Evolutionary conservation across 2,329 filamentous ascomycete species (phyloP), one percentile per base, ranked within the genome.

Genomic region (Sporothrix brasiliensis): DNA sequence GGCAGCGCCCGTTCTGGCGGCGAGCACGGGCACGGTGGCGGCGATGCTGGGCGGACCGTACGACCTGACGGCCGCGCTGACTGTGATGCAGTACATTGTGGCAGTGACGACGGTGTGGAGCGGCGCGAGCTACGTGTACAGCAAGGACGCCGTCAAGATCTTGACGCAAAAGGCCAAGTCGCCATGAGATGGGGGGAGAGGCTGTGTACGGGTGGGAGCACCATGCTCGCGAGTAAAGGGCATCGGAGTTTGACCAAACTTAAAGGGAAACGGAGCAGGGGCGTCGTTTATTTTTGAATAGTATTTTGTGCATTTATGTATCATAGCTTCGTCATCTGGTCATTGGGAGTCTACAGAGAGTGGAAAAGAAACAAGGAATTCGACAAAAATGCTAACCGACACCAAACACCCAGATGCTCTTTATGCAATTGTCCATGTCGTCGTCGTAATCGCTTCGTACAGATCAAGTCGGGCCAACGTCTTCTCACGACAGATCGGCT

Each of bases 31-130:
- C 27, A 39, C 21, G 21, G 52, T 67, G 4, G 60, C 69, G 21
- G 11, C 27, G 3, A 7, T 65, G 1, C 49, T 44, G 41, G 67
- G 70, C 41, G 69, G 66, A 21, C 82, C 87, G n/a, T 79, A 83
- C 68, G 83, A 89, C 79, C 74, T 89, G 76, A 78, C 83, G 69
- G 76, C 82, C 54, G 78, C 87, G 61, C 86, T 91, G 80, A 85
- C 83, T 3, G 85, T 82, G 61, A 84, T 87, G 84, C 91, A 89
- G 89, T 91, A 77, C 75, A 80, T 96, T 16, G 94, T 99, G 2
- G 94, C 93, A 0, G 87, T 85, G 0, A 99, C 95, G 4, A 99
- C 95, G 0, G 81, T 97, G 6, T 98, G 94, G 92, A 97, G 93
- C 73, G 95, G 95, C 9, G 84, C 94, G 16, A 97, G 94, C 79